Base-by-base conservation (phyloP, 495 filamentous ascomycete genomes). In the Daldinia childiae region DNA sequence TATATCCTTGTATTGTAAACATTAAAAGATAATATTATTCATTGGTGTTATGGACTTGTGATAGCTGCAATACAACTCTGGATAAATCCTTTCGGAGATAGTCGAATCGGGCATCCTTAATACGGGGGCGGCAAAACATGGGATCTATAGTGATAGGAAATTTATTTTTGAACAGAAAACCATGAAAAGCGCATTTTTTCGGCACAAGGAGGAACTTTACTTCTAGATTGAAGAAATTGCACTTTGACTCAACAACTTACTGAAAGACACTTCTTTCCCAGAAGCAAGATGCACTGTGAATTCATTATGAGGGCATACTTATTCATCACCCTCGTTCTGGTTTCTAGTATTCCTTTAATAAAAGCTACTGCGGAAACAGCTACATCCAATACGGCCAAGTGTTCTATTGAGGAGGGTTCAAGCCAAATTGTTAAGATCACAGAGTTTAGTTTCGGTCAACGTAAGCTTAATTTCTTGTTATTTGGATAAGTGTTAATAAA, bases 61-160 rank as follows among this genome's bases (percentile, higher is more conserved):
- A 17, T 45, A 48, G 43, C 43, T 48, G 43, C 43, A 48, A 19
- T 48, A 48, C 43, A 48, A 48, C 17, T 48, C 43, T 48, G 43
- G 43, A 21, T 48, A 48, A 48, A 48, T 48, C 9, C 19, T 11
- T 48, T 48, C 43, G 43, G 43, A 21, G 43, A 21, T 48, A 7
- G 19, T 12, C 43, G 6, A 48, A 24, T 19, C 41, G 1, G 41
- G 6, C 7, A 3, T 19, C n/a, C 41, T 45, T 45, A 0, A 45
- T 45, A 45, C 43, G 7, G 19, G 12, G 43, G 8, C 43, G 43
- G 43, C 43, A 48, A 48, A 48, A 48, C 9, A 21, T 1, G 9
- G 17, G 1, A 11, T 21, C 3, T 21, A 21, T 11, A 5, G 19
- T 48, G 2, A 24, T 24, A 36, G 3, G 41, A 45, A 17, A 45